Evolutionary conservation across 2,329 filamentous ascomycete genomes (phyloP).

Genomic region (Fusarium hostae): DNA sequence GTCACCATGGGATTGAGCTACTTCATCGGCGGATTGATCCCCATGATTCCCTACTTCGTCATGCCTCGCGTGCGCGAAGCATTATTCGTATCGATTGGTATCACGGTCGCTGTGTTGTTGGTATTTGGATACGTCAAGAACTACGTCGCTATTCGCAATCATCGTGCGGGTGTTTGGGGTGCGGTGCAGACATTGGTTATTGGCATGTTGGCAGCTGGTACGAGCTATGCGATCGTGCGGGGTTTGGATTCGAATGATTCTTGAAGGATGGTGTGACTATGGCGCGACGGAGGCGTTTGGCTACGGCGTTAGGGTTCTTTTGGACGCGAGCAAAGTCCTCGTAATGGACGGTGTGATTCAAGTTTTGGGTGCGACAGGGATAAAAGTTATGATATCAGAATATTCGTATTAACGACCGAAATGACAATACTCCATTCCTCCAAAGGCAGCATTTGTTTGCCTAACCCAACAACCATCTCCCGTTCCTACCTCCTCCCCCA

Average conservation of each 20-base stretch:
- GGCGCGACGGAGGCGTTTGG: conserved; percentile 9
- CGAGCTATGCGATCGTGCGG: conserved; percentile 71
- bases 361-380: not conserved
- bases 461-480: not conserved
- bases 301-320: conserved; percentile 28
- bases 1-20: conserved; percentile 75
- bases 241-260: conserved; percentile 56
- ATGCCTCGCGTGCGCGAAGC: conserved; percentile 58
- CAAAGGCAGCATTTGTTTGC: not conserved
- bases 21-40: conserved; percentile 76
- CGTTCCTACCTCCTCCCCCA: not conserved
- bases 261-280: conserved; percentile 8
- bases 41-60: conserved; percentile 76
- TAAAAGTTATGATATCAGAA: conserved; percentile 15
- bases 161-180: conserved; percentile 65
- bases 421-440: conserved; percentile 35
- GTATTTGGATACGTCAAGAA: conserved; percentile 75
- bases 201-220: conserved; percentile 72
- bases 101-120: conserved; percentile 71
- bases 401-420: conserved; percentile 34
- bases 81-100: conserved; percentile 67
- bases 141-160: conserved; percentile 61
- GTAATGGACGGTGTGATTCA: conserved; percentile 3
- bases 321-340: conserved; percentile 5
- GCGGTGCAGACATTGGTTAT: conserved; percentile 73